Evolutionary conservation across 2,329 filamentous ascomycete species (phyloP), one percentile per base, ranked within the genome.

Genomic region (Gyromitra esculenta): DNA sequence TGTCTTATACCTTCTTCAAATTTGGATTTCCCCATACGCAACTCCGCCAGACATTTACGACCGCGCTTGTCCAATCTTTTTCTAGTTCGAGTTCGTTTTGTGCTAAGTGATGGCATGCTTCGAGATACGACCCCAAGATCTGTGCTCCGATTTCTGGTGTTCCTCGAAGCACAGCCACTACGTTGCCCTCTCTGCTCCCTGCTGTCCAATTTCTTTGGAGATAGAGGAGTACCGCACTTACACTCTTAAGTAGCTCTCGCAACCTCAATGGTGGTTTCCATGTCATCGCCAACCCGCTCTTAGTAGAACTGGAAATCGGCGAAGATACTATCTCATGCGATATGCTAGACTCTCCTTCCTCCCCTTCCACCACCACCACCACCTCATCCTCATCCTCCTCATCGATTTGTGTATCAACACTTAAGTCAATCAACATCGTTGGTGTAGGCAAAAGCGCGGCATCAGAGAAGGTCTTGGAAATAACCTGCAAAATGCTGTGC

Each of bases 21-120:
- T 79, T 73, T 31, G 68, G 70, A 65, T 73, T 78, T 18, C 77
- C 79, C 75, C 78, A 79, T 31, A 79, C 39, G 59, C 79, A 78
- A n/a, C 69, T 64, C 21, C 63, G 72, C 79, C 79, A 79, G 25
- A 79, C 18, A 69, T 64, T 65, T 7, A 79, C 45, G 13, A 78
- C 62, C 39, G 73, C 50, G 9, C 56, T 39, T 39, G 67, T 72
- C 69, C 73, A 78, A 11, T 43, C 56, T 18, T 74, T 45, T 11
- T 71, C 62, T 21, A 71, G 31, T 9, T 57, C 21, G 7, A 65
- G 2, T n/a, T 25, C 75, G 39, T 37, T 39, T 13, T 56, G 48
- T 13, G 75, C 13, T 52, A 78, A 21, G 25, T 60, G n/a, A 41
- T 37, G 48, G 21, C 52, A 77, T 21, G 57, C 69, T 43, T 73